phyloP scores from a whole-genome alignment of 768 basidiomycete species.

The Tulasnella calospora region DNA sequence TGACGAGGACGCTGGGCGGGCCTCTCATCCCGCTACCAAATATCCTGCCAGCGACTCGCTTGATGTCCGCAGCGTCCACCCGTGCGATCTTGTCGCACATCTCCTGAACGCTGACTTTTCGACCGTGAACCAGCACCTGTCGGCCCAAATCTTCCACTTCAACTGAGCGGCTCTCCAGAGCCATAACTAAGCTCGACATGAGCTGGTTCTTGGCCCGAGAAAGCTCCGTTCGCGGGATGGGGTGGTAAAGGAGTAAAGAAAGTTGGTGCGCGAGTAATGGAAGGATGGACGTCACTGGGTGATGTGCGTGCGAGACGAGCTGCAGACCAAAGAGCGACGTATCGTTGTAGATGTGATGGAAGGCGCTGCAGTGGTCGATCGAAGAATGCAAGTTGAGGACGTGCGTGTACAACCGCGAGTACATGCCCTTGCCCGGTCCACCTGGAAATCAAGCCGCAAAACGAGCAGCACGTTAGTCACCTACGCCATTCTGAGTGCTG shows the following conservation, averaged over 20 bases:
- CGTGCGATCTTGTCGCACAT: slow-evolving; percentile 84
- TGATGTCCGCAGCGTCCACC: slow-evolving; percentile 64
- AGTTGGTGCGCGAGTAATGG: slow-evolving; percentile 86
- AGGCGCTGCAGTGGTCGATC: slow-evolving; percentile 91
- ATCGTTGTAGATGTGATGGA: slow-evolving; percentile 97
- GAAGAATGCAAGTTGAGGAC: slow-evolving; percentile 92
- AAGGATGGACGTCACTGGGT: slow-evolving; percentile 58
- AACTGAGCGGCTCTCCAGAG: slow-evolving; percentile 77
- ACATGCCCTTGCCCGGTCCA: slow-evolving; percentile 99
- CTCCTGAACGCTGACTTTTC: slow-evolving; percentile 80
- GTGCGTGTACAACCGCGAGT: slow-evolving; percentile 91
- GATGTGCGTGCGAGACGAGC: slow-evolving; percentile 68
- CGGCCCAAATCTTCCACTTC: slow-evolving; percentile 88
- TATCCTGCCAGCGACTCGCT: slow-evolving; percentile 67
- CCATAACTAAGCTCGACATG: slow-evolving; percentile 89
- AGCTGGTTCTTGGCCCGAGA: slow-evolving; percentile 91
- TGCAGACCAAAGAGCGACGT: slow-evolving; percentile 89
- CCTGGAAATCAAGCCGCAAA: slow-evolving; percentile 42
- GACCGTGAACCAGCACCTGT: slow-evolving; percentile 82
- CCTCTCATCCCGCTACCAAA: slow-evolving; percentile 48
- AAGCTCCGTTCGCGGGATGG: slow-evolving; percentile 62
- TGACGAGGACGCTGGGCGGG: slow-evolving; percentile 60
- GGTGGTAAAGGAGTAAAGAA: slow-evolving; percentile 68
- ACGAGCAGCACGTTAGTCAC: not conserved
- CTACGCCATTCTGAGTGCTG: not conserved